Percentiles rank a stretch among this genome's conserved stretches.
These are phyloP conservation scores for Saitozyma podzolica DNA, from an alignment of 768 basidiomycete species.

Conservation along the genomic window DNA sequence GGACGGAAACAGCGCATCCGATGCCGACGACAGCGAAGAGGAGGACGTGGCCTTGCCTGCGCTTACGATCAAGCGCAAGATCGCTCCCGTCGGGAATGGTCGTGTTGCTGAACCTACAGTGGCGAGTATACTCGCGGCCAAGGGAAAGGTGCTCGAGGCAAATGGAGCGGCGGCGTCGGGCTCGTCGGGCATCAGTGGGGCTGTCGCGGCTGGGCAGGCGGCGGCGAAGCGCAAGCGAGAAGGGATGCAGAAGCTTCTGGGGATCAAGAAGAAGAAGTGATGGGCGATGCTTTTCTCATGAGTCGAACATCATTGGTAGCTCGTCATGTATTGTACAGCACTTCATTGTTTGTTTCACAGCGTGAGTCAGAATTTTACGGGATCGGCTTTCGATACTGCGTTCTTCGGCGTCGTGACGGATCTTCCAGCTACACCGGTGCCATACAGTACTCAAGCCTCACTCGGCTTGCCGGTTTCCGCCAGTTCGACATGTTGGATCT, in stretches of 20 bases:
- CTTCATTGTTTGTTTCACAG: no score
- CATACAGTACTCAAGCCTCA: no score
- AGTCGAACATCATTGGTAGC: no score
- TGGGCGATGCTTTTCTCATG: background rate
- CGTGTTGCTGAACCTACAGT: conserved; percentile 41
- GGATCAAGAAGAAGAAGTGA: conserved; percentile 47
- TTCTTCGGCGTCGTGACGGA: no score
- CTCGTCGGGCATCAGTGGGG: background rate
- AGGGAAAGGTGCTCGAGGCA: conserved; percentile 38
- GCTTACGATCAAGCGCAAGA: conserved; percentile 45
- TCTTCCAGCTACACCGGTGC: no score
- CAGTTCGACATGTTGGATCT: no score
- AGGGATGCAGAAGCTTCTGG: conserved; percentile 41
- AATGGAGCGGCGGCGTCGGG: conserved; percentile 4
- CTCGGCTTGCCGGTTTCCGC: no score
- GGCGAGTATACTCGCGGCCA: conserved; percentile 44
- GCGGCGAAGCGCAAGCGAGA: conserved; percentile 37
- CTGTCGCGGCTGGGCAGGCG: conserved; percentile 15
- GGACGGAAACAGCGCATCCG: conserved; percentile 9
- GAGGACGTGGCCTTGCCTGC: conserved; percentile 24
- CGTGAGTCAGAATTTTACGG: no score
- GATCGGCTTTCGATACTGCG: no score
- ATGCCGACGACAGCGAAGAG: conserved; percentile 9
- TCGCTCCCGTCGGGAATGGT: conserved; percentile 13
- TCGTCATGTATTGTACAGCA: no score